Conservation (phyloP, 345 rosid species). For the Cardamine chenopodiifolia region DNA sequence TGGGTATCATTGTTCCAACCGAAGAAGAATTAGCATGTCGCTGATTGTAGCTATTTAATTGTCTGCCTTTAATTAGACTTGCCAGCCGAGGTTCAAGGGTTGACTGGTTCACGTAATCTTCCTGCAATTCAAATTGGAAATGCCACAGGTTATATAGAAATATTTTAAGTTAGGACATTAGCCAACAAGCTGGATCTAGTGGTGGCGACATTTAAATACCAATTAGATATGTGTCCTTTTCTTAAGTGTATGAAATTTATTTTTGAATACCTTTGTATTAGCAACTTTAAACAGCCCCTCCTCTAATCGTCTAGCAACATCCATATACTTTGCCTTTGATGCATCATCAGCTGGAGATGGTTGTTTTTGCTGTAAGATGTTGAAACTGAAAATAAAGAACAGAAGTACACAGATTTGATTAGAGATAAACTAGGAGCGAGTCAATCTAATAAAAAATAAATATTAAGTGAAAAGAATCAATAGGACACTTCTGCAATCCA, state of each 20-base stretch:
- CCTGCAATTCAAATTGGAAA: conserved; percentile 50
- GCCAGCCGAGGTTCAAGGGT: conserved; percentile 79
- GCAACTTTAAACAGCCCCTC: conserved; percentile 81
- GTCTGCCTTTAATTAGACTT: conserved; percentile 49
- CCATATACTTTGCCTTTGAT: conserved; percentile 56
- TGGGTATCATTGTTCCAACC: conserved; percentile 89
- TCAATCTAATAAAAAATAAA: background rate
- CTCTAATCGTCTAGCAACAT: conserved; percentile 83
- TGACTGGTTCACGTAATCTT: conserved; percentile 72
- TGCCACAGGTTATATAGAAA: background rate
- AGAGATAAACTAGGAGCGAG: conserved; percentile 14
- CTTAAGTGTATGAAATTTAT: background rate
- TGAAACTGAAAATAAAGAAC: conserved; percentile 46
- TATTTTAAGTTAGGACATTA: background rate
- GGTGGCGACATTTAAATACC: background rate
- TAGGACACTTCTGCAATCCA: background rate
- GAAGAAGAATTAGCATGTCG: conserved; percentile 68
- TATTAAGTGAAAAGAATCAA: background rate
- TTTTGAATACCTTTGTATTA: conserved; percentile 56
- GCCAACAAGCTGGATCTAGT: conserved; percentile 19
- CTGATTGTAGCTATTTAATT: conserved; percentile 54
- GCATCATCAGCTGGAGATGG: conserved; percentile 51
- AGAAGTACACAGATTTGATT: background rate
- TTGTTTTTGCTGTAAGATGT: conserved; percentile 58
- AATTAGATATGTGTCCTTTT: background rate